Evolutionary conservation across 225 moss, liverwort and hornwort genomes (phyloP), one percentile per base, ranked within the genome.

Genomic region (Straminergon stramineum): DNA sequence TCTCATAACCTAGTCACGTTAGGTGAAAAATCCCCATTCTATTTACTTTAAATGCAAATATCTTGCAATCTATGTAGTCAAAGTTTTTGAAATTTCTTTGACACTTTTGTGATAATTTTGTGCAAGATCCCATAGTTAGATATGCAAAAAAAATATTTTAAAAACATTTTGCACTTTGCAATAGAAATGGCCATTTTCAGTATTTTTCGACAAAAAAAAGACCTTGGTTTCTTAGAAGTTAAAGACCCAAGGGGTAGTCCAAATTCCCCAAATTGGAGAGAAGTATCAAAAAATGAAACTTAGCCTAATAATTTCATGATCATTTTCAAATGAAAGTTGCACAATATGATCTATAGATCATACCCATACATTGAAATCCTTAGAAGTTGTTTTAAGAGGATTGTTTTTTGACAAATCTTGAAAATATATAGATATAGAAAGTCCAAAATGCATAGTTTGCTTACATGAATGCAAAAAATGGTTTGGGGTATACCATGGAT

Each of bases 51-150:
- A n/a, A 69, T 2, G 1, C 6, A n/a, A 22, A n/a, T 69, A n/a
- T 6, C 13, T n/a, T 68, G 11, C 21, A 67, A 68, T 37, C 21
- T n/a, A 69, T 2, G 3, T 0, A 1, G 4, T 70, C 4, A 70
- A 70, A 23, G 7, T 7, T 39, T 35, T 0, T 70, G 1, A 39
- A 70, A 7, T n/a, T 23, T 22, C 4, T 23, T 23, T n/a, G 2
- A 23, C 4, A 39, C 4, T 70, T 23, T 70, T 2, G 13, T 23
- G 23, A 39, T n/a, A 7, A 69, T 23, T 39, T 39, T 2, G 6
- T 39, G 4, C 7, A n/a, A 23, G 39, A n/a, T 39, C 4, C 13
- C 13, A 8, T 0, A 0, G 1, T 13, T 23, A 13, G 4, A n/a
- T 70, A n/a, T 69, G 23, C 39, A 39, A 66, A 21, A 11, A 31